Conservation (phyloP, 2,329 filamentous ascomycete species). For the Fusarium veterinarium region DNA sequence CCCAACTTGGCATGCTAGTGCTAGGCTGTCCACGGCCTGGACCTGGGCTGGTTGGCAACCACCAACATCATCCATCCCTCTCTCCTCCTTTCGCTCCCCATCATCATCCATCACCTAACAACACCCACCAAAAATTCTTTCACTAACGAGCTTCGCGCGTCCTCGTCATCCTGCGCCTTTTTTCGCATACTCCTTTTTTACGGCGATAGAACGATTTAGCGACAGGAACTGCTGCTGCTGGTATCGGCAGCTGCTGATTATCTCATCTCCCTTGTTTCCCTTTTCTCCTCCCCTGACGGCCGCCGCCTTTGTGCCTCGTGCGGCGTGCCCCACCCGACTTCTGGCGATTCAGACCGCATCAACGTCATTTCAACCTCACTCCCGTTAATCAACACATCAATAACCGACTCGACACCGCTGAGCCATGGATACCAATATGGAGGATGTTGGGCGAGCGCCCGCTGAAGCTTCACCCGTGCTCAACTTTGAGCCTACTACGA, state of each 20-base stretch:
- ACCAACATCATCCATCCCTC: constrained; percentile 34
- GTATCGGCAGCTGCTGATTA: constrained; percentile 36
- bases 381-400: constrained; percentile 26
- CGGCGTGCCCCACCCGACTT: constrained; percentile 44
- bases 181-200: not conserved
- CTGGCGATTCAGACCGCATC: constrained; percentile 46
- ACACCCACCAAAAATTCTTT: constrained; percentile 38
- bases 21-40: not conserved
- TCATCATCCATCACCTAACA: constrained; percentile 41
- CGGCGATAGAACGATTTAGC: constrained; percentile 33
- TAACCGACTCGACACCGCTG: constrained; percentile 10
- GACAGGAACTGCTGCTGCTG: constrained; percentile 35
- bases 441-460: constrained; percentile 91
- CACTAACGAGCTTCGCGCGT: constrained; percentile 23
- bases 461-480: constrained; percentile 78
- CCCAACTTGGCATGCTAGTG: constrained; percentile 1
- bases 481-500: constrained; percentile 82
- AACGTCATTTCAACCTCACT: constrained; percentile 43
- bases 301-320: constrained; percentile 43
- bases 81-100: constrained; percentile 36
- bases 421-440: constrained; percentile 97
- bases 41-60: constrained; percentile 22
- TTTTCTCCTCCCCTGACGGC: constrained; percentile 39
- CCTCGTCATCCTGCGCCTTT: constrained; percentile 1
- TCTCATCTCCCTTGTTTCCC: constrained; percentile 22